phyloP scores from a whole-genome alignment of 1,284 basidiomycete genomes.

The Naganishia liquefaciens region DNA sequence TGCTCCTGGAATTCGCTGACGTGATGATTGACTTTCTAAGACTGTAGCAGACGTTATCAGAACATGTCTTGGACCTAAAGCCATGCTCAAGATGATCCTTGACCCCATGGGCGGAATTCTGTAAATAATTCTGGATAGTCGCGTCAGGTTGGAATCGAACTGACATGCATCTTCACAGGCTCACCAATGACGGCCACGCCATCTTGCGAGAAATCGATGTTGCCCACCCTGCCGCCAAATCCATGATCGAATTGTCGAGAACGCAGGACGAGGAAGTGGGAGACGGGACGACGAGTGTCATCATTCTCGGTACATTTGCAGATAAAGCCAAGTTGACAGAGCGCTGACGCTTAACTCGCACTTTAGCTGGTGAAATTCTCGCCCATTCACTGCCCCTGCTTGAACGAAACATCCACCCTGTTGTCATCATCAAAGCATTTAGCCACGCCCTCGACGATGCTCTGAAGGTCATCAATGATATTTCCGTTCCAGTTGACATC shows the following conservation, averaged over 20 bases:
- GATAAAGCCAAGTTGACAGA: no score
- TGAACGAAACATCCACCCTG: constrained; percentile 95
- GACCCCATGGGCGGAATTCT: constrained; percentile 97
- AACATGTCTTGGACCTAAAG: constrained; percentile 94
- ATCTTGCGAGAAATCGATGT: constrained; percentile 98
- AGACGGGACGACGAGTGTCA: constrained; percentile 95
- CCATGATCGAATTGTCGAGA: constrained; percentile 95
- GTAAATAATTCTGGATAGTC: constrained; percentile 57
- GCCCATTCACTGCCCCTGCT: constrained; percentile 89
- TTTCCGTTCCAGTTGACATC: constrained; percentile 88
- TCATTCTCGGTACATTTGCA: constrained; percentile 74
- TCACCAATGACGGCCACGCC: constrained; percentile 97
- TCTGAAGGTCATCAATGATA: constrained; percentile 79
- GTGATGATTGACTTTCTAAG: constrained; percentile 53
- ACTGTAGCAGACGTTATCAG: constrained; percentile 98
- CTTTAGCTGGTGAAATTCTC: constrained; percentile 92
- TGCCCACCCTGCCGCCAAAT: constrained; percentile 96
- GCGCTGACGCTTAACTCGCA: no score
- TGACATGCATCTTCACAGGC: constrained; percentile 56
- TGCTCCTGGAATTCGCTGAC: constrained; percentile 19
- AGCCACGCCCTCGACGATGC: constrained; percentile 92
- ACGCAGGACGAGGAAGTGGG: constrained; percentile 99
- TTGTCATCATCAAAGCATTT: constrained; percentile 97
- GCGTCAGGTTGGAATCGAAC: neutral
- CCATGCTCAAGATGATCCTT: constrained; percentile 99